Conservation (phyloP, 179 eudicot genomes). For the Silene noctiflora region DNA sequence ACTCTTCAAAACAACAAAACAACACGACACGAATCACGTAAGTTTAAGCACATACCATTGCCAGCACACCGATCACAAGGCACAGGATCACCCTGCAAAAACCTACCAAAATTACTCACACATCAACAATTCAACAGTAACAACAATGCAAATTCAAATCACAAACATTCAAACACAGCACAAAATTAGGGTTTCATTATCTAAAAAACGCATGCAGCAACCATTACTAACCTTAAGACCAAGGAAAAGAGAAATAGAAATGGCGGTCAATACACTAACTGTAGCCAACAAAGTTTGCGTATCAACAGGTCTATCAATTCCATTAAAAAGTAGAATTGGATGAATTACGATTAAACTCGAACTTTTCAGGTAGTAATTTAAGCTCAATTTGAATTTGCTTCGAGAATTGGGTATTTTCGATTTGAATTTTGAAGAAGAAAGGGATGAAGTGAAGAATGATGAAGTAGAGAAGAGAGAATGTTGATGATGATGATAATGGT, state of each 20-base stretch:
- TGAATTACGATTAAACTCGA: conserved; percentile 22
- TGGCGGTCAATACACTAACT: conserved; percentile 61
- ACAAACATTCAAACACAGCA: not conserved
- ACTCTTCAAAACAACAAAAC: not conserved
- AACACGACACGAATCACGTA: not conserved
- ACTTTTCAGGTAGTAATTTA: conserved; percentile 21
- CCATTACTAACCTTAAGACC: conserved; percentile 57
- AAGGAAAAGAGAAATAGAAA: conserved; percentile 63
- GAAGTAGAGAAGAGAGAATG: conserved; percentile 27
- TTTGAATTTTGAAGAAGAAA: conserved; percentile 22
- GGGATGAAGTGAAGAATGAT: conserved; percentile 17
- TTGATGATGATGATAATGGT: not conserved
- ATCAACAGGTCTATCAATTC: conserved; percentile 43
- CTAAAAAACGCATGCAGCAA: not conserved
- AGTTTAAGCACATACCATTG: conserved; percentile 51
- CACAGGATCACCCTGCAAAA: conserved; percentile 94
- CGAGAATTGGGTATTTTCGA: conserved; percentile 9
- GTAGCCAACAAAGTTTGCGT: conserved; percentile 58
- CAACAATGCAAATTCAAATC: conserved; percentile 10
- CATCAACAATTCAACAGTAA: too few relatives aligned
- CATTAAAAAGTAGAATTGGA: conserved; percentile 46
- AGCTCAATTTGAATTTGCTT: not conserved
- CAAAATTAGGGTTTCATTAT: not conserved
- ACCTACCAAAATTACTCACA: conserved; percentile 21
- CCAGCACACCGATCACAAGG: conserved; percentile 95